These are phyloP conservation scores for Glonium stellatum DNA, from an alignment of 495 filamentous ascomycete genomes.

Conservation along the genomic window DNA sequence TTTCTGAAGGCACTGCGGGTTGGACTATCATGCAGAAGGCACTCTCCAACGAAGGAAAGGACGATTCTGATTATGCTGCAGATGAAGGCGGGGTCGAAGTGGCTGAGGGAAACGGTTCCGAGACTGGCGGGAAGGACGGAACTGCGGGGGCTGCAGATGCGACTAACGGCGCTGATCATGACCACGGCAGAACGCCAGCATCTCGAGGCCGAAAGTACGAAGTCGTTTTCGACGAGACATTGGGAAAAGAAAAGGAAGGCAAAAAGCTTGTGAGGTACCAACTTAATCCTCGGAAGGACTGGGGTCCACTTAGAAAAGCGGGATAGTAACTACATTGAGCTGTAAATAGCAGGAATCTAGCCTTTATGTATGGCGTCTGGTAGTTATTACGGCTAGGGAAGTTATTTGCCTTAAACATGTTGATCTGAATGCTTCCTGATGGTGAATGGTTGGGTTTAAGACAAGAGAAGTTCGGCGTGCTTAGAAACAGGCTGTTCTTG, in stretches of 20 bases:
- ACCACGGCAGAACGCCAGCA: slow-evolving; percentile 8
- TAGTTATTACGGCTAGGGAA: too few species aligned
- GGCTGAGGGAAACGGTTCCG: slow-evolving; percentile 20
- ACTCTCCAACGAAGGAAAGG: slow-evolving; percentile 21
- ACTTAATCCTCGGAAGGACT: slow-evolving; percentile 78
- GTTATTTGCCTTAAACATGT: too few species aligned
- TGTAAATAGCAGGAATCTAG: not conserved
- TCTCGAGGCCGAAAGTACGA: slow-evolving; percentile 42
- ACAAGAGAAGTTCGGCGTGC: too few species aligned
- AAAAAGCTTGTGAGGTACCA: slow-evolving; percentile 76
- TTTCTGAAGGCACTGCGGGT: slow-evolving; percentile 63
- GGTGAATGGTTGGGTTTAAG: too few species aligned
- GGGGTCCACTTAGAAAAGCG: slow-evolving; percentile 84
- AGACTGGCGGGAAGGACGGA: slow-evolving; percentile 17
- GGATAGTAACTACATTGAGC: slow-evolving; percentile 31
- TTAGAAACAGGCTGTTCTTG: too few species aligned
- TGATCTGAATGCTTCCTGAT: too few species aligned
- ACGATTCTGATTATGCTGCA: slow-evolving; percentile 29
- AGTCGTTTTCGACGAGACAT: slow-evolving; percentile 73
- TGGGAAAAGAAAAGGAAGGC: slow-evolving; percentile 59
- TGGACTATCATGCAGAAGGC: slow-evolving; percentile 55
- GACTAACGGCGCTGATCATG: slow-evolving; percentile 17
- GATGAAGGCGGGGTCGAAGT: slow-evolving; percentile 32
- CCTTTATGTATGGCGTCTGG: too few species aligned
- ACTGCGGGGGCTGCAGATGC: not conserved